Percentiles rank a stretch among this genome's conserved stretches.
These are phyloP conservation scores for Poronia punctata DNA, from an alignment of 495 filamentous ascomycete genomes.

Conservation along the genomic window DNA sequence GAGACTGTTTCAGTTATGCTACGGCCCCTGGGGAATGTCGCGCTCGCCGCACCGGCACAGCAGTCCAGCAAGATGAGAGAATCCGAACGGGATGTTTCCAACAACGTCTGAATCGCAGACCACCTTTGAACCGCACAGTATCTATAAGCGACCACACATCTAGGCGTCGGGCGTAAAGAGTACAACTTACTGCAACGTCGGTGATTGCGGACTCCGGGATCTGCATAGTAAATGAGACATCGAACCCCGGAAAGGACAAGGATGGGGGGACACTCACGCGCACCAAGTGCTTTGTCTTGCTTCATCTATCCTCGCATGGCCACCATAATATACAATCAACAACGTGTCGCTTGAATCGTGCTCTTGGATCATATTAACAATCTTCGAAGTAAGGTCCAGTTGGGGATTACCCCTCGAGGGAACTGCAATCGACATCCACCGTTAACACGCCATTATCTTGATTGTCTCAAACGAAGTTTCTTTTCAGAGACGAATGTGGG, in stretches of 20 bases:
- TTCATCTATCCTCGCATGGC: constrained; percentile 47
- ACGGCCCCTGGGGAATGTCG: constrained; percentile 39
- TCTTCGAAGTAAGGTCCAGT: constrained; percentile 41
- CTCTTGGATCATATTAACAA: constrained; percentile 43
- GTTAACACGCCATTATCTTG: too few relatives aligned
- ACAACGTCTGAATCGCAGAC: constrained; percentile 48
- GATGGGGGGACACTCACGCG: constrained; percentile 34
- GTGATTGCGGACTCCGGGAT: constrained; percentile 33
- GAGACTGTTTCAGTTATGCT: constrained; percentile 49
- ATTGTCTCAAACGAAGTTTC: too few relatives aligned
- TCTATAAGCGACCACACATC: neutral
- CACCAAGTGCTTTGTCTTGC: constrained; percentile 48
- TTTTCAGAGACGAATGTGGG: too few relatives aligned
- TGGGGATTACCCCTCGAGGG: constrained; percentile 46
- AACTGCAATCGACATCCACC: too few relatives aligned
- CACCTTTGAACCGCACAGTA: constrained; percentile 30
- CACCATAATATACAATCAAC: constrained; percentile 48
- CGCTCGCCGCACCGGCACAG: constrained; percentile 45
- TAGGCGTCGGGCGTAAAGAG: neutral
- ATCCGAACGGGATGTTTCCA: constrained; percentile 46
- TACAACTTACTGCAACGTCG: constrained; percentile 34
- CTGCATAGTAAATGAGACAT: constrained; percentile 10
- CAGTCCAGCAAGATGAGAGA: constrained; percentile 49
- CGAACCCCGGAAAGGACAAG: neutral
- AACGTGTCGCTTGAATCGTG: constrained; percentile 42